Conservation (phyloP, 768 basidiomycete genomes). For the Albatrellus ellisii region DNA sequence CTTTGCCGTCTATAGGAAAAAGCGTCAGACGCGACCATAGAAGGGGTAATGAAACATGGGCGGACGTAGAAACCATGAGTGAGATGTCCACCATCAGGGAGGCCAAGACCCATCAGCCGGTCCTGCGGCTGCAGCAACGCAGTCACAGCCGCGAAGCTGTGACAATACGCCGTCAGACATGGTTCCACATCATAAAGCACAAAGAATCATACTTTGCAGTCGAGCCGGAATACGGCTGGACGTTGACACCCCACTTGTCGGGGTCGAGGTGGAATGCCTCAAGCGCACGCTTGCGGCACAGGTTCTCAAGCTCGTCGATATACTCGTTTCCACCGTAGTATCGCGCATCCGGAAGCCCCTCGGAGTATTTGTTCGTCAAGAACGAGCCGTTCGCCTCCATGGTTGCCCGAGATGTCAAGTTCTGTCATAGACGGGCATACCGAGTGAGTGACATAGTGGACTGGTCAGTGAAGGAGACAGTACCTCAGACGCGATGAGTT, state of each 20-base stretch:
- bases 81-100: slow-evolving; percentile 94
- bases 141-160: slow-evolving; percentile 91
- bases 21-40: slow-evolving; percentile 1
- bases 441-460: neutral
- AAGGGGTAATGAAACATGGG: slow-evolving; percentile 10
- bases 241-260: slow-evolving; percentile 93
- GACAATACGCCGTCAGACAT: slow-evolving; percentile 5
- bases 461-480: slow-evolving; percentile 9
- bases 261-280: slow-evolving; percentile 94
- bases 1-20: slow-evolving; percentile 64
- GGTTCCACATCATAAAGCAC: neutral
- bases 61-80: slow-evolving; percentile 94
- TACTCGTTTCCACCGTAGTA: slow-evolving; percentile 98
- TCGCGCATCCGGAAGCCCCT: slow-evolving; percentile 94
- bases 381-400: slow-evolving; percentile 99
- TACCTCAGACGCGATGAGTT: slow-evolving; percentile 98
- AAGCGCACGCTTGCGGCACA: slow-evolving; percentile 93
- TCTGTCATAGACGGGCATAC: slow-evolving; percentile 34
- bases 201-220: slow-evolving; percentile 67
- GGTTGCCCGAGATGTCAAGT: slow-evolving; percentile 88
- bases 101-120: slow-evolving; percentile 96
- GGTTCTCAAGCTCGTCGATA: slow-evolving; percentile 90
- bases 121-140: slow-evolving; percentile 95
- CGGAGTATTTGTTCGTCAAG: slow-evolving; percentile 98
- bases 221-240: slow-evolving; percentile 94